phyloP scores from a whole-genome alignment of 2,329 filamentous ascomycete genomes.

The Myriosclerotinia curreyana region DNA sequence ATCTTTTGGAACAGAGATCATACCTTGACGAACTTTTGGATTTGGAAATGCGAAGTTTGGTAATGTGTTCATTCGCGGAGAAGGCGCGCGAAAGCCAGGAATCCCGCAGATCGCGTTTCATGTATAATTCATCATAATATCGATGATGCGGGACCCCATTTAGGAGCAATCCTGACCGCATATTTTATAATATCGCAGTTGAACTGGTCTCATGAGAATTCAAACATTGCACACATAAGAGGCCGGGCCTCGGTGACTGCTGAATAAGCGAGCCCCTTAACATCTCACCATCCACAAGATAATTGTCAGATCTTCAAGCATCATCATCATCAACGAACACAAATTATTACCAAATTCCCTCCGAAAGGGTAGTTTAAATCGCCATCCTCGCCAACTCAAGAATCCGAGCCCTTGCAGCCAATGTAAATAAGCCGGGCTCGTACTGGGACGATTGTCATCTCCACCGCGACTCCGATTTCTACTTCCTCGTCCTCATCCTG shows the following conservation, averaged over 20 bases:
- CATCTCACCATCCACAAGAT: not conserved
- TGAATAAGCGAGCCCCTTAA: conserved; percentile 3
- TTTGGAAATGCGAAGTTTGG: too few species aligned
- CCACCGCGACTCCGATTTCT: not conserved
- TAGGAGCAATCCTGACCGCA: not conserved
- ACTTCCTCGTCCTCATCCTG: not conserved
- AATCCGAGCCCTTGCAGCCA: not conserved
- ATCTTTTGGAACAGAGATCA: too few species aligned
- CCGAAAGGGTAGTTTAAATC: not conserved
- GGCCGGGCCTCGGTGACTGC: too few species aligned
- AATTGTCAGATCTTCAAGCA: not conserved
- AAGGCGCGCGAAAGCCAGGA: too few species aligned
- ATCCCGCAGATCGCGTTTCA: too few species aligned
- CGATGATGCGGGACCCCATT: not conserved
- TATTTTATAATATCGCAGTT: not conserved
- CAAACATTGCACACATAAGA: not conserved
- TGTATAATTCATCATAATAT: too few species aligned
- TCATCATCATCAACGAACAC: not conserved
- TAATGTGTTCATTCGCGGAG: too few species aligned
- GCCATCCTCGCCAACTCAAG: not conserved
- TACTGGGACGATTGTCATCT: not conserved
- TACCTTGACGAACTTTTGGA: too few species aligned
- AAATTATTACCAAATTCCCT: not conserved
- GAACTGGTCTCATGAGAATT: not conserved
- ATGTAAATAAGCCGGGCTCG: conserved; percentile 1